Conservation (phyloP, 371 early-diverging fungal species). For the Mortierella sp. region DNA sequence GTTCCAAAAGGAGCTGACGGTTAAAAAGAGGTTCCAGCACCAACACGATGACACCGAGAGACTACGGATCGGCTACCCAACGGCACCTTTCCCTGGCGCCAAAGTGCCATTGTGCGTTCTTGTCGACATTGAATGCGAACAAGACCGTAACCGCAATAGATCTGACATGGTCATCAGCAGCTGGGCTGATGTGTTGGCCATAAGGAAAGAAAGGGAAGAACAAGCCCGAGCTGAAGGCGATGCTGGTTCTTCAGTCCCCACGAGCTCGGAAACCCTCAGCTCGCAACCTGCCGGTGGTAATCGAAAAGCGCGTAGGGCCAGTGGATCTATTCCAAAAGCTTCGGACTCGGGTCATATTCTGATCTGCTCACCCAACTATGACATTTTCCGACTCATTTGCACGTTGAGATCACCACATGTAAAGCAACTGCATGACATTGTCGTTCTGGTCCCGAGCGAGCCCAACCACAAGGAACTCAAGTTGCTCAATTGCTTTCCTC, state of each 20-base stretch:
- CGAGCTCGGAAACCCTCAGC: too few species aligned
- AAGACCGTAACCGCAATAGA: constrained; percentile 14
- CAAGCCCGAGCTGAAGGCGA: too few species aligned
- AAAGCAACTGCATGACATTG: constrained; percentile 61
- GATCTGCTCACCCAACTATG: constrained; percentile 51
- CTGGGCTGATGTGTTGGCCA: constrained; percentile 30
- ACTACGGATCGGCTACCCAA: constrained; percentile 28
- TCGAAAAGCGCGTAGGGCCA: too few species aligned
- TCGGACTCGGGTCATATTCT: constrained; percentile 33
- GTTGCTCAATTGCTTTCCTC: constrained; percentile 62
- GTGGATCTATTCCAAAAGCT: not conserved
- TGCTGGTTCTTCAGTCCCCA: too few species aligned
- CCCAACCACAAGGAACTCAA: constrained; percentile 60
- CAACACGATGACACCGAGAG: constrained; percentile 7
- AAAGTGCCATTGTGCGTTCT: constrained; percentile 43
- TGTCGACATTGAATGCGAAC: constrained; percentile 15
- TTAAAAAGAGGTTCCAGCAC: constrained; percentile 4
- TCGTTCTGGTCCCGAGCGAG: constrained; percentile 58
- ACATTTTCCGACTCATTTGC: constrained; percentile 49
- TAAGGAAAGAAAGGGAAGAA: constrained; percentile 10
- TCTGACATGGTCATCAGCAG: constrained; percentile 36
- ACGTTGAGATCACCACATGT: constrained; percentile 43
- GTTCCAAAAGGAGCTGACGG: not conserved
- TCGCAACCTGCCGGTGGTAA: too few species aligned
- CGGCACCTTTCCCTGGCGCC: constrained; percentile 41